Percentiles rank a stretch among this genome's conserved stretches.
Conservation (phyloP, 768 basidiomycete species). For the Leccinum rimulosum region DNA sequence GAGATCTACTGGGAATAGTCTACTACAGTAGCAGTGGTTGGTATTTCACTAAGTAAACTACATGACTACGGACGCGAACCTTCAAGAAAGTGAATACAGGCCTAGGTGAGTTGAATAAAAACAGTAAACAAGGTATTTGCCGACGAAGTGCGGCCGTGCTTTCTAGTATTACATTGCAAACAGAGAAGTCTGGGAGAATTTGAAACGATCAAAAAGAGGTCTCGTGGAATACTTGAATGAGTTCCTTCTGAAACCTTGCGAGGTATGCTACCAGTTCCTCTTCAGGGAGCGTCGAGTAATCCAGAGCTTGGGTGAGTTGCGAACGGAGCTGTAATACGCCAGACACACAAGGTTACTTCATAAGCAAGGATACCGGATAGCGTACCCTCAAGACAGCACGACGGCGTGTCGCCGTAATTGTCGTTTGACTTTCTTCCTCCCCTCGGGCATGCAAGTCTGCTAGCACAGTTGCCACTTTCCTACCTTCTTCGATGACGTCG, state of each 20-base stretch:
- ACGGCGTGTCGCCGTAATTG: conserved; percentile 55
- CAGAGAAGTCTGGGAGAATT: background rate
- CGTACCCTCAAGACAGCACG: conserved; percentile 67
- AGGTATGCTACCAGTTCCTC: conserved; percentile 66
- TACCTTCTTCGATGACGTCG: conserved; percentile 63
- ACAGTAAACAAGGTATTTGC: no score
- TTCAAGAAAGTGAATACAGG: no score
- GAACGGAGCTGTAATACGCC: conserved; percentile 54
- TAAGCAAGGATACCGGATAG: background rate
- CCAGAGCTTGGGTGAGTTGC: conserved; percentile 69
- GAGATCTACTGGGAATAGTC: no score
- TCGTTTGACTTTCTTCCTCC: conserved; percentile 61
- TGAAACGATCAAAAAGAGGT: conserved; percentile 14
- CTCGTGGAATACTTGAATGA: conserved; percentile 47
- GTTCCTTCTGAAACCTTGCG: conserved; percentile 65
- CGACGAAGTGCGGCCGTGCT: no score
- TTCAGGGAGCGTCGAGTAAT: conserved; percentile 72
- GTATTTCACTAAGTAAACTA: no score
- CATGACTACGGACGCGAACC: no score
- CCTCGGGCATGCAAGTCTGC: conserved; percentile 53
- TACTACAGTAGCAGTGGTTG: no score
- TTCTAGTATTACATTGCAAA: conserved; percentile 9
- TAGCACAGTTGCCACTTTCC: conserved; percentile 58
- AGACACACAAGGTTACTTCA: background rate
- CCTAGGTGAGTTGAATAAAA: no score